phyloP scores from a whole-genome alignment of 1,139 yeast genomes.

The Lodderomyces theae region DNA sequence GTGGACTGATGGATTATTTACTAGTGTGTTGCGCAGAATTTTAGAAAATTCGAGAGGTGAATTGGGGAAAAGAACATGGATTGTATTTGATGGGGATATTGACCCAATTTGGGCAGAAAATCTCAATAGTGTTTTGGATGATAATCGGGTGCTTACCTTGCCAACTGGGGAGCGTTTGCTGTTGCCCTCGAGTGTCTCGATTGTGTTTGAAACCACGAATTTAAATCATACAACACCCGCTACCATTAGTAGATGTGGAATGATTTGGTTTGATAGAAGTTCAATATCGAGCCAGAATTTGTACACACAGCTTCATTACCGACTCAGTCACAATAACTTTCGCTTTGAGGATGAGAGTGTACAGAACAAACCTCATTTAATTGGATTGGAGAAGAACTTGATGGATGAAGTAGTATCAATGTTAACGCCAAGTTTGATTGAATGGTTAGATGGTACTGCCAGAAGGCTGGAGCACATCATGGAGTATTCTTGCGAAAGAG shows the following conservation, averaged over 20 bases:
- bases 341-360: neutral
- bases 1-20: conserved; percentile 89
- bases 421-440: neutral
- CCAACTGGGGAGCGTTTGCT: conserved; percentile 86
- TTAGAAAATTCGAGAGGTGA: conserved; percentile 62
- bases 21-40: conserved; percentile 62
- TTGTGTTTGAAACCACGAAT: conserved; percentile 76
- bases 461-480: conserved; percentile 47
- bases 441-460: conserved; percentile 14
- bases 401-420: neutral
- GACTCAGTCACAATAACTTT: neutral
- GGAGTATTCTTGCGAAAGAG: conserved; percentile 43
- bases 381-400: neutral
- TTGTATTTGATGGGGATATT: conserved; percentile 88
- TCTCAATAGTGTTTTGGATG: conserved; percentile 87
- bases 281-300: conserved; percentile 13
- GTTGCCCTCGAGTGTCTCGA: conserved; percentile 59
- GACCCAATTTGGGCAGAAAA: conserved; percentile 96
- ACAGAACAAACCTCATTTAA: neutral
- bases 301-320: neutral
- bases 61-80: conserved; percentile 59
- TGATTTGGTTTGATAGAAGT: conserved; percentile 63
- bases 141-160: conserved; percentile 73
- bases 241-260: conserved; percentile 89
- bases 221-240: conserved; percentile 79